Base-by-base conservation (phyloP, 2,329 filamentous ascomycete genomes). In the Talaromyces rugulosus region DNA sequence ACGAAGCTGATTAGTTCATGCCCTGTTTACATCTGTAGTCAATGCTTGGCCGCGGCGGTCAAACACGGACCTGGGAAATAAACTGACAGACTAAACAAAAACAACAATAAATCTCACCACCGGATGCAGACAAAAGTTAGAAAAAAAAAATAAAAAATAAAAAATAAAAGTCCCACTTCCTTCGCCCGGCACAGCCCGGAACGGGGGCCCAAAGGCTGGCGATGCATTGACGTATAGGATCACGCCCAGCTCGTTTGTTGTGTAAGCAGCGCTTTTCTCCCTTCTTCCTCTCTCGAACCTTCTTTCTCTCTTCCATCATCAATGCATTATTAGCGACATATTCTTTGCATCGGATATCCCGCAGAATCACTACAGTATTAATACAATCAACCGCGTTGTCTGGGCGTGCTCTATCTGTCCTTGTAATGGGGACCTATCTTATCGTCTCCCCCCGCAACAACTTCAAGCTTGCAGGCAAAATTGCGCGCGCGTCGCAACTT, bases 181-280 rank as follows among this genome's bases (percentile, higher is more conserved):
- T 40, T 47, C n/a, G 44, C 44, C 50, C 50, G 50, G 50, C 50
- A 53, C 50, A 53, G 50, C 50, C 50, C 50, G 50, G 50, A 53
- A 31, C 27, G 50, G 50, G 50, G 50, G 44, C 44, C 18, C 28
- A 31, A 18, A n/a, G 14, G 27, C 50, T 53, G 50, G 27, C 50
- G 50, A 28, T 53, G 27, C 50, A 53, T 53, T 53, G 50, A 53
- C 50, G 50, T 53, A 53, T 53, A 53, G 50, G 50, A 53, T 28
- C 30, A 16, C 12, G 50, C 50, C 27, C 27, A 30, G 50, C 30
- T 30, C 28, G 50, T 31, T 14, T 53, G 23, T 31, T 12, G 50
- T 53, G 50, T n/a, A 53, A 53, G 50, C 50, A 9, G 27, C 16
- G 3, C 50, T 4, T n/a, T 23, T 31, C 18, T 31, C n/a, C 1